A percentile compares a stretch with the other conserved stretches of the same genome.
Conservation (phyloP, 371 early-diverging fungal genomes). For the Mucor indicus region DNA sequence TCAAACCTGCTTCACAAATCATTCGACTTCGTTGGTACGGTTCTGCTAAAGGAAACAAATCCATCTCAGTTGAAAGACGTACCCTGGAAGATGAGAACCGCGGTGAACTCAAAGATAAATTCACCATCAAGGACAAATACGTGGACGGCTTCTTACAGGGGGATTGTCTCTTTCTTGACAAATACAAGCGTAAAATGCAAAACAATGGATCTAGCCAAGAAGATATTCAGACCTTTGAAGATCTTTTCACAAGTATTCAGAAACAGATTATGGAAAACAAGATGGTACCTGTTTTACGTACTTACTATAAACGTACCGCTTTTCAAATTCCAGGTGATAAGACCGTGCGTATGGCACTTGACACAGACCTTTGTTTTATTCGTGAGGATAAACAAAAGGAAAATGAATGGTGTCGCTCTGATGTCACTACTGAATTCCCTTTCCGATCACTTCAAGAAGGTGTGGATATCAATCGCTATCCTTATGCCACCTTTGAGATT, state of each 20-base stretch:
- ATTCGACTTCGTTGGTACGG: constrained; percentile 94
- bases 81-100: constrained; percentile 97
- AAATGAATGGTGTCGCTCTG: constrained; percentile 89
- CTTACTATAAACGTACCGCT: constrained; percentile 98
- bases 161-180: constrained; percentile 68
- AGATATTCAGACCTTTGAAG: constrained; percentile 72
- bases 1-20: constrained; percentile 88
- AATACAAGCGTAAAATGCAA: constrained; percentile 75
- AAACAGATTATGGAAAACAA: constrained; percentile 67
- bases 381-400: constrained; percentile 88
- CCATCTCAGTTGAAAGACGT: constrained; percentile 95
- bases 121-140: constrained; percentile 93
- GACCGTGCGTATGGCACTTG: constrained; percentile 95
- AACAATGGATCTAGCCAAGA: constrained; percentile 68
- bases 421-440: constrained; percentile 87
- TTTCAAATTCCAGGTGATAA: constrained; percentile 99
- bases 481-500: constrained; percentile 98
- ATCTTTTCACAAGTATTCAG: constrained; percentile 82
- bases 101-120: constrained; percentile 95
- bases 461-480: constrained; percentile 87
- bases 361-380: constrained; percentile 97
- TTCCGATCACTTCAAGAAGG: constrained; percentile 67
- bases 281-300: constrained; percentile 71
- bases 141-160: constrained; percentile 87
- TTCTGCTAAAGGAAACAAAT: constrained; percentile 53